These are phyloP conservation scores for Kazachstania sp. DNA, from an alignment of 1,139 yeast genomes.

Conservation along the genomic window DNA sequence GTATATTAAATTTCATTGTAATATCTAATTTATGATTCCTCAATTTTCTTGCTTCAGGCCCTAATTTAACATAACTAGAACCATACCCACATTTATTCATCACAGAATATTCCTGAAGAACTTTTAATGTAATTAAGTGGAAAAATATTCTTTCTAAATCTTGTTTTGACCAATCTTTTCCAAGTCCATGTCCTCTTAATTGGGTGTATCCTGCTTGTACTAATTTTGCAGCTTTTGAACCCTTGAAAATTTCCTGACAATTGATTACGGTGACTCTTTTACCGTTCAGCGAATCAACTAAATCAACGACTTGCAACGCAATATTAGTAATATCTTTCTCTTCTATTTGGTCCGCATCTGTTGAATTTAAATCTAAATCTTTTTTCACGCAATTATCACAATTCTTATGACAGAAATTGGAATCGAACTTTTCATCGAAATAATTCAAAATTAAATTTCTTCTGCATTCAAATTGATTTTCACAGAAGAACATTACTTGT, in stretches of 20 bases:
- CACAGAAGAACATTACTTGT: slow-evolving; percentile 86
- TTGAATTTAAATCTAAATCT: slow-evolving; percentile 32
- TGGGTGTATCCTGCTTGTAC: slow-evolving; percentile 53
- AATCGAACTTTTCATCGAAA: slow-evolving; percentile 74
- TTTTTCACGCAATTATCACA: slow-evolving; percentile 79
- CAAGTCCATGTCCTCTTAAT: slow-evolving; percentile 59
- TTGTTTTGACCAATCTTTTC: slow-evolving; percentile 51
- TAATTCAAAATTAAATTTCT: slow-evolving; percentile 80
- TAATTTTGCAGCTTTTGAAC: slow-evolving; percentile 57
- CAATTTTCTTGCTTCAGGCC: slow-evolving; percentile 45
- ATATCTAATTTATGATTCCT: slow-evolving; percentile 40
- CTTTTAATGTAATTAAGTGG: slow-evolving; percentile 57
- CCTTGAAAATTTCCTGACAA: slow-evolving; percentile 77
- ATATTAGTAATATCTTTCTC: slow-evolving; percentile 61
- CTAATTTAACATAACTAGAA: slow-evolving; percentile 58
- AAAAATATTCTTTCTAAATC: slow-evolving; percentile 78
- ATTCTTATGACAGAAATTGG: slow-evolving; percentile 52
- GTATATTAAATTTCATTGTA: slow-evolving; percentile 40
- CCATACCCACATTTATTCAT: slow-evolving; percentile 71
- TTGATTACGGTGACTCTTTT: slow-evolving; percentile 66
- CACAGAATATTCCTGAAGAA: slow-evolving; percentile 62
- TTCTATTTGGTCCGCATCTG: slow-evolving; percentile 29
- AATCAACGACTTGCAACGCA: slow-evolving; percentile 51
- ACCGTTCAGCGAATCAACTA: slow-evolving; percentile 49
- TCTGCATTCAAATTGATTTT: slow-evolving; percentile 81